Evolutionary conservation across 1,284 basidiomycete species (phyloP), one percentile per base, ranked within the genome.

Genomic region (Cryptococcus depauperatus): DNA sequence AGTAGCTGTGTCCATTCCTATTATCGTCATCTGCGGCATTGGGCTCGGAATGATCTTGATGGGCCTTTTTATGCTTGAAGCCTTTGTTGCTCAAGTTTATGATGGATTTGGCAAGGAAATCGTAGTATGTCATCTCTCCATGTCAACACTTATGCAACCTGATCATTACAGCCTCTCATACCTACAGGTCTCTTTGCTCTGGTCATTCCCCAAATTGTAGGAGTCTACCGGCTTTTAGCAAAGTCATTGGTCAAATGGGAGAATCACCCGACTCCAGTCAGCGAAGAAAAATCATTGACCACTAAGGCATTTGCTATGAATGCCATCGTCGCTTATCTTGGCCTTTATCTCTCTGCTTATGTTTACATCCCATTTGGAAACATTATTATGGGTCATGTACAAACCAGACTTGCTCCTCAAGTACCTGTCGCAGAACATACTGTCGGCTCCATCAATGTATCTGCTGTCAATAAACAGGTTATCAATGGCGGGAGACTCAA

Each of bases 351-450:
- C 37, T 86, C 84, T 16, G 86, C 88, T 14, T 68, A 39, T 59
- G 78, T 92, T 41, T 95, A 93, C 62, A 85, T 93, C 8, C 90
- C 91, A 0, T 93, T 92, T 57, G 89, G 89, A 32, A 82, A 83
- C 51, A 76, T 79, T 44, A 78, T 91, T 55, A 91, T 93, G 83
- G 55, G 60, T 3, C 55, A 68, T 43, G 73, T 81, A 11, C 77
- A 79, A 51, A 46, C 57, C 41, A 52, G 66, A 30, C 62, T 79
- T 33, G 51, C 33, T 33, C 53, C 41, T 45, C 54, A 49, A 18
- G 18, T 25, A 11, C n/a, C 10, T n/a, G 25, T 30, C 18, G 26
- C 14, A 11, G 39, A 28, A 18, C 14, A 14, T 37, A 14, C 19
- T 14, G 5, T 11, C 11, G 29, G 11, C 29, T 22, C 21, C 21